phyloP scores from a whole-genome alignment of 345 rosid species.

The Aquilaria sinensis region DNA sequence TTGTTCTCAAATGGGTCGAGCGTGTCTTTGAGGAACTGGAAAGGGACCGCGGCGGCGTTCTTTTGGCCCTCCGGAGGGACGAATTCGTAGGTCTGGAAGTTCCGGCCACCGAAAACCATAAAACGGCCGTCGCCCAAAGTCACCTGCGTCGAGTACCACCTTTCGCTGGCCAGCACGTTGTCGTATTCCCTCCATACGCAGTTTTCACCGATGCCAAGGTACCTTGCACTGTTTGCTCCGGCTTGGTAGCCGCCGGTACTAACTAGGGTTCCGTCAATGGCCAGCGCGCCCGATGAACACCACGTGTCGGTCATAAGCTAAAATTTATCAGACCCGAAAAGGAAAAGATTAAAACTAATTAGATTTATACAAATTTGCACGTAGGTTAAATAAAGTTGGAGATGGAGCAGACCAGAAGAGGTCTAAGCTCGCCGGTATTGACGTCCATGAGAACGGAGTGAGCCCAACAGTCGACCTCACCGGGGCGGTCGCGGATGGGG shows the following conservation, averaged over 20 bases:
- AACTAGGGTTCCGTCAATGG: slow-evolving; percentile 54
- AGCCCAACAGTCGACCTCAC: slow-evolving; percentile 49
- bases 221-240: slow-evolving; percentile 66
- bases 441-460: slow-evolving; percentile 63
- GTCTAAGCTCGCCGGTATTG: slow-evolving; percentile 27
- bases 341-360: neutral
- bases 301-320: slow-evolving; percentile 78
- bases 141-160: slow-evolving; percentile 93
- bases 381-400: neutral
- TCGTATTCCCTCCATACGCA: slow-evolving; percentile 71
- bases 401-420: slow-evolving; percentile 36
- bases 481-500: slow-evolving; percentile 15
- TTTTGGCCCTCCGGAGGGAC: slow-evolving; percentile 53
- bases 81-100: slow-evolving; percentile 63
- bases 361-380: neutral
- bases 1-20: slow-evolving; percentile 61
- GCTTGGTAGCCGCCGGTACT: slow-evolving; percentile 68
- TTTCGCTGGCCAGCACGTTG: slow-evolving; percentile 47
- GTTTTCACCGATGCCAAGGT: slow-evolving; percentile 25
- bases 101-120: slow-evolving; percentile 80
- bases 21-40: slow-evolving; percentile 48
- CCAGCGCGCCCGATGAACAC: slow-evolving; percentile 94
- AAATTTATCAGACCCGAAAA: neutral
- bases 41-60: slow-evolving; percentile 30
- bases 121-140: slow-evolving; percentile 61